Evolutionary conservation across 2,329 filamentous ascomycete species (phyloP).

Genomic region (Pseudopithomyces maydicus): DNA sequence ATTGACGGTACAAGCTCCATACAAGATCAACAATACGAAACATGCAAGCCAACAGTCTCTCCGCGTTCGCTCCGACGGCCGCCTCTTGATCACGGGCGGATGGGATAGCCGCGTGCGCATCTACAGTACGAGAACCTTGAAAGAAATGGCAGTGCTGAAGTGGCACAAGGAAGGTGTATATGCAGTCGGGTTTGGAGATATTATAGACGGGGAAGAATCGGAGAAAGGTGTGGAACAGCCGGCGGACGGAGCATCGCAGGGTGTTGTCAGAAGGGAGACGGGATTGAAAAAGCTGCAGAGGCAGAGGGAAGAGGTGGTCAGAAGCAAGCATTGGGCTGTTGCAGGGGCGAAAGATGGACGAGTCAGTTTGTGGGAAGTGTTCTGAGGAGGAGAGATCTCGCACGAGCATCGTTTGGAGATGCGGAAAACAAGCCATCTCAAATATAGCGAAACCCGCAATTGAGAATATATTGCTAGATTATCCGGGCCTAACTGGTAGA

Average conservation of each 20-base stretch:
- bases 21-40: slow-evolving; percentile 74
- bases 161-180: slow-evolving; percentile 94
- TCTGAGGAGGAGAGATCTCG: slow-evolving; percentile 45
- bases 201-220: slow-evolving; percentile 30
- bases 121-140: slow-evolving; percentile 79
- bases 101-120: slow-evolving; percentile 86
- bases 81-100: slow-evolving; percentile 85
- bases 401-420: not conserved
- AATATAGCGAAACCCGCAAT: too few species aligned
- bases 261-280: slow-evolving; percentile 14
- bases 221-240: not conserved
- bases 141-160: slow-evolving; percentile 87
- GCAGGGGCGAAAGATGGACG: slow-evolving; percentile 94
- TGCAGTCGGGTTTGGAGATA: slow-evolving; percentile 71
- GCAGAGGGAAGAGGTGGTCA: slow-evolving; percentile 59
- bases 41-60: slow-evolving; percentile 90
- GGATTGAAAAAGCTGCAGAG: slow-evolving; percentile 32
- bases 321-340: slow-evolving; percentile 82
- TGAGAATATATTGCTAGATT: too few species aligned
- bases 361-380: slow-evolving; percentile 94
- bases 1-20: slow-evolving; percentile 46
- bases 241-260: not conserved
- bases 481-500: too few species aligned
- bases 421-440: not conserved
- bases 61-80: slow-evolving; percentile 76